Base-by-base conservation (phyloP, 371 early-diverging fungal genomes). In the Syncephalastrum monosporum region DNA sequence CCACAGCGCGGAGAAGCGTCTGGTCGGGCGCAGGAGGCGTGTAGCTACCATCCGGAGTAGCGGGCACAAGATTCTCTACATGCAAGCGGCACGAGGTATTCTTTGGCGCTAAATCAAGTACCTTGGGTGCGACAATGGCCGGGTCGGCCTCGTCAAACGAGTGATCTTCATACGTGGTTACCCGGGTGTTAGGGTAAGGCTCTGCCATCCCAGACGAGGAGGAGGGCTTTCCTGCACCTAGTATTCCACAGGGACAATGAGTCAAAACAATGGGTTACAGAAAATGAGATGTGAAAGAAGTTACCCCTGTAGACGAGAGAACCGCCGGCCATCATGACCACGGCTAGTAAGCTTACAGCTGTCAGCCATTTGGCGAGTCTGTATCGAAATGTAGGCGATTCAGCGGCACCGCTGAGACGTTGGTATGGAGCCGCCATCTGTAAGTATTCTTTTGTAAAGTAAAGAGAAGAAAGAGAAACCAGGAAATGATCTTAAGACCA, bases 21-120 rank as follows among this genome's bases (percentile, higher is more conserved):
- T 23, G 42, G 48, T 79, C 69, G 8, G 75, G 73, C 13, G 73
- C 21, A 6, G 77, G 74, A n/a, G 76, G 80, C 48, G 77, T 72
- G 49, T 79, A 79, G 4, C 65, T 61, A 1, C 70, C 74, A 49
- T 76, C 75, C 8, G 59, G 61, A 47, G 63, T 65, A 0, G 53
- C 44, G 8, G 67, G 69, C 33, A 79, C 70, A 14, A 64, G 33
- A 0, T 67, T 44, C 21, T 63, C 59, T 41, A 44, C 24, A 1
- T 45, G 19, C 17, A 63, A 23, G 5, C n/a, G 29, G 42, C 64
- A 63, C 14, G 50, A 41, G 23, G n/a, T 63, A 51, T 51, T 56
- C 16, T 42, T 48, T 12, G 41, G 17, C 2, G 42, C 27, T 33
- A 33, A 33, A 33, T 33, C 38, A 33, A 33, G 38, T 6, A 10